Evolutionary conservation across 78 protist species (phyloP).

Genomic region (Planoprotostelium fungivorum): DNA sequence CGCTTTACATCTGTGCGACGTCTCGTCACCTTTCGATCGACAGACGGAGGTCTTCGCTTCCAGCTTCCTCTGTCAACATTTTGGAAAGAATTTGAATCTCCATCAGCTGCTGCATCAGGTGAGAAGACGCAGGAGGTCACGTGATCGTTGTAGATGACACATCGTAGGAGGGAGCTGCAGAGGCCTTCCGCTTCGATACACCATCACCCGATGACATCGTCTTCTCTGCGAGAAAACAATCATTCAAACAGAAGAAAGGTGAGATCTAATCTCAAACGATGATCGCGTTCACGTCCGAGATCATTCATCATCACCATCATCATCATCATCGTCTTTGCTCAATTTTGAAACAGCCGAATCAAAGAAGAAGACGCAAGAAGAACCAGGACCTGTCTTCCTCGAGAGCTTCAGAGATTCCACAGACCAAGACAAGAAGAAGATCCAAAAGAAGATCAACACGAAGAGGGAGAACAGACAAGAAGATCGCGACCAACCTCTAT

Average conservation of each 20-base stretch:
- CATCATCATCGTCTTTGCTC: too few relatives aligned
- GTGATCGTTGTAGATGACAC: not conserved
- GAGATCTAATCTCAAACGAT: too few relatives aligned
- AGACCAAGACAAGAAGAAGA: not conserved
- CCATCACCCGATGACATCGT: not conserved
- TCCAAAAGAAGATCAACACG: not conserved
- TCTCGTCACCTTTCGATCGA: not conserved
- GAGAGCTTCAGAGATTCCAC: not conserved
- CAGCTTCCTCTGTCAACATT: not conserved
- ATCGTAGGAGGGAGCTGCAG: not conserved
- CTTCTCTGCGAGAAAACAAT: not conserved
- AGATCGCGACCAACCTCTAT: too few relatives aligned
- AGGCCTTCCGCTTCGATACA: not conserved
- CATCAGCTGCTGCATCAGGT: not conserved
- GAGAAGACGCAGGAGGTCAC: not conserved
- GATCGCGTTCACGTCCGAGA: too few relatives aligned
- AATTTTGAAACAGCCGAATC: not conserved
- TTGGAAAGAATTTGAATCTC: not conserved
- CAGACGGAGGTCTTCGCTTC: not conserved
- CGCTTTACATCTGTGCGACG: not conserved
- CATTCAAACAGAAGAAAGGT: not conserved
- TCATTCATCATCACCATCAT: too few relatives aligned
- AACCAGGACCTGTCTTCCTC: not conserved
- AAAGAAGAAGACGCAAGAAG: not conserved
- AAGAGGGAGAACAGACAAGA: not conserved